A percentile compares a stretch with the other conserved stretches of the same genome.
These are phyloP conservation scores for Euphorbia tirucalli DNA, from an alignment of 345 rosid genomes.

Conservation along the genomic window DNA sequence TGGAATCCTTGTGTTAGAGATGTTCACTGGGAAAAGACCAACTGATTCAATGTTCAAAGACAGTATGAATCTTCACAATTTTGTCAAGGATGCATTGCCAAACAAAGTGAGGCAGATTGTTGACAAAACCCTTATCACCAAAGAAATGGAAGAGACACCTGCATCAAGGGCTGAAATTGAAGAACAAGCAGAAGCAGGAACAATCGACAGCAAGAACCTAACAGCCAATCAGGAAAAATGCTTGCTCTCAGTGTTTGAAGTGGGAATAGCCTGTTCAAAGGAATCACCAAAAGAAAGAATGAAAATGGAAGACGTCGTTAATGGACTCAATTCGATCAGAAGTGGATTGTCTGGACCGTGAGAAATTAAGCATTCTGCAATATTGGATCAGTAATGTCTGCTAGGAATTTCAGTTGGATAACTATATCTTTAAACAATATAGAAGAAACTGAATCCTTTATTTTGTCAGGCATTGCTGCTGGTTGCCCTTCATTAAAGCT, in stretches of 20 bases:
- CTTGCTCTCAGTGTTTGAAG: background rate
- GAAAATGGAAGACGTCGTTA: conserved; percentile 9
- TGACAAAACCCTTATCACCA: conserved; percentile 2
- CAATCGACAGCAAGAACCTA: background rate
- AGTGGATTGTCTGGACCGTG: background rate
- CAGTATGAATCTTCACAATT: conserved; percentile 1
- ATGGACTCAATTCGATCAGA: background rate
- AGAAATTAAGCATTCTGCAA: too few species aligned
- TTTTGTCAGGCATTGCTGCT: too few species aligned
- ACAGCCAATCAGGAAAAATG: background rate
- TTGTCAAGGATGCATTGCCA: background rate
- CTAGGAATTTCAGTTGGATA: too few species aligned
- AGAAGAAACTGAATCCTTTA: too few species aligned
- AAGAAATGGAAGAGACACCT: background rate
- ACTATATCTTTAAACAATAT: too few species aligned
- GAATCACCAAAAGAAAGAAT: conserved; percentile 12
- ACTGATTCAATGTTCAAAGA: conserved; percentile 8
- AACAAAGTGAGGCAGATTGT: background rate
- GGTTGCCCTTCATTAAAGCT: too few species aligned
- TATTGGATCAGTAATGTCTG: background rate
- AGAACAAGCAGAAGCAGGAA: too few species aligned
- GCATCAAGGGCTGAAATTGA: too few species aligned
- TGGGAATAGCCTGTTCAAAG: conserved; percentile 7
- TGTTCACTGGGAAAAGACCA: conserved; percentile 18
- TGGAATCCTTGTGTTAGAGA: conserved; percentile 18